Evolutionary conservation across 805 yeast species (phyloP).

Genomic region (Scheffersomyces coipomensis): DNA sequence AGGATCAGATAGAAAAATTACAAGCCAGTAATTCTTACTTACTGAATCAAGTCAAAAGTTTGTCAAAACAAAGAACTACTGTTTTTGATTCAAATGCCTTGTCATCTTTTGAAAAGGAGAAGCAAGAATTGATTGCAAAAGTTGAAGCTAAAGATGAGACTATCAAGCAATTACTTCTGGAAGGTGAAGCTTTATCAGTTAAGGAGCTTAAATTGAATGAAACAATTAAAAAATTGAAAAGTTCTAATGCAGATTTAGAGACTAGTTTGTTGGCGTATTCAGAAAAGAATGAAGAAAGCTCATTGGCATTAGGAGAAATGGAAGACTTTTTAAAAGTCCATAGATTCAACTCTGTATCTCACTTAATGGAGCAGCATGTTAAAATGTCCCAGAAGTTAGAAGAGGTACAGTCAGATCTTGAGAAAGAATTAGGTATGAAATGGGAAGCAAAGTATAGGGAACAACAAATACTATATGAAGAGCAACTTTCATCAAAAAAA

Average conservation of each 20-base stretch:
- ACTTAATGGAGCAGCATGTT: conserved; percentile 20
- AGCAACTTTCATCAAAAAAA: conserved; percentile 20
- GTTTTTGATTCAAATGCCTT: too few relatives aligned
- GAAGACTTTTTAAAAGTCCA: conserved; percentile 27
- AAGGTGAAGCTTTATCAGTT: conserved; percentile 70
- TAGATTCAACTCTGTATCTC: conserved; percentile 26
- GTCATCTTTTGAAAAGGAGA: conserved; percentile 7
- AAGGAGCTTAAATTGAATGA: conserved; percentile 70
- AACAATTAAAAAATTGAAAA: conserved; percentile 59
- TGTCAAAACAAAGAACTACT: too few relatives aligned
- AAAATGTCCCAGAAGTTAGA: conserved; percentile 11
- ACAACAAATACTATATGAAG: conserved; percentile 18
- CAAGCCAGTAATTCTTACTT: too few relatives aligned
- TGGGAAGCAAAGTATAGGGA: conserved; percentile 26
- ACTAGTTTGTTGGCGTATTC: conserved; percentile 23
- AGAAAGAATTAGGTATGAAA: conserved; percentile 13
- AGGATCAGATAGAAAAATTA: too few relatives aligned
- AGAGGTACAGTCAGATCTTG: conserved; percentile 14
- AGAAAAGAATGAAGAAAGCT: conserved; percentile 28
- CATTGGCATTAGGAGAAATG: conserved; percentile 37
- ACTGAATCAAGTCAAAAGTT: too few relatives aligned
- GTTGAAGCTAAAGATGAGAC: conserved; percentile 54
- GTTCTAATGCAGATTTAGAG: conserved; percentile 28
- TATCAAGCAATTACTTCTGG: conserved; percentile 65
- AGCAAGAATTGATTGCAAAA: conserved; percentile 22